Evolutionary conservation across 2,329 filamentous ascomycete genomes (phyloP).

Genomic region (Fusarium longipes): DNA sequence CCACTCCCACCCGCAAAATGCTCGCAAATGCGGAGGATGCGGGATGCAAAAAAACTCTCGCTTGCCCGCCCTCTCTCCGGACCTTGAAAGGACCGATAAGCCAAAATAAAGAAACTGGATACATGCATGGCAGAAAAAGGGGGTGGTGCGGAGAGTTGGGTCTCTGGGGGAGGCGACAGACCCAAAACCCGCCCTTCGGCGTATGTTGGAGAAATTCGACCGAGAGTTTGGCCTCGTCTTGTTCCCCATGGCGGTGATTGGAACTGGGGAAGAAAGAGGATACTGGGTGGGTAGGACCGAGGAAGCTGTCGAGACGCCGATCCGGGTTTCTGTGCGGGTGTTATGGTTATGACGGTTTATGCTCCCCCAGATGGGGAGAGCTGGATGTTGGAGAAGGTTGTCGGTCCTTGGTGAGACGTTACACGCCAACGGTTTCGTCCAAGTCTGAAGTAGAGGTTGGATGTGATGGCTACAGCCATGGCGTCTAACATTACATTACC

Average conservation of each 20-base stretch:
- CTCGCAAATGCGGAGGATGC: slow-evolving; percentile 34
- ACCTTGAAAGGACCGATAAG: slow-evolving; percentile 30
- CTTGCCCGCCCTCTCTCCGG: slow-evolving; percentile 19
- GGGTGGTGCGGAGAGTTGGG: slow-evolving; percentile 22
- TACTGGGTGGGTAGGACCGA: slow-evolving; percentile 27
- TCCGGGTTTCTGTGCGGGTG: background rate
- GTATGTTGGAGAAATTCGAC: slow-evolving; percentile 17
- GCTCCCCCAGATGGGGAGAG: slow-evolving; percentile 24
- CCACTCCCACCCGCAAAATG: background rate
- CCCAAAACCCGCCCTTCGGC: slow-evolving; percentile 8
- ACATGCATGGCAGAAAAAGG: slow-evolving; percentile 12
- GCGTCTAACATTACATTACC: background rate
- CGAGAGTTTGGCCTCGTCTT: slow-evolving; percentile 3
- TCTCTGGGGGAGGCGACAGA: slow-evolving; percentile 29
- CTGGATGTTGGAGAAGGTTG: slow-evolving; percentile 9
- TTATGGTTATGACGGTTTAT: slow-evolving; percentile 3
- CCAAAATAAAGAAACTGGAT: slow-evolving; percentile 6
- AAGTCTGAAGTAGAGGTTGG: background rate
- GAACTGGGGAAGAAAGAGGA: slow-evolving; percentile 17
- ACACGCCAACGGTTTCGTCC: background rate
- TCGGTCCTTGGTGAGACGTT: slow-evolving; percentile 4
- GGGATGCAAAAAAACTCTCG: slow-evolving; percentile 25
- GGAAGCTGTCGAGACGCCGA: slow-evolving; percentile 16
- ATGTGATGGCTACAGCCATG: background rate
- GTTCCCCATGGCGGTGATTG: slow-evolving; percentile 14